Evolutionary conservation across 116 monocot species (phyloP).

Genomic region (Papilionanthe hybrid): DNA sequence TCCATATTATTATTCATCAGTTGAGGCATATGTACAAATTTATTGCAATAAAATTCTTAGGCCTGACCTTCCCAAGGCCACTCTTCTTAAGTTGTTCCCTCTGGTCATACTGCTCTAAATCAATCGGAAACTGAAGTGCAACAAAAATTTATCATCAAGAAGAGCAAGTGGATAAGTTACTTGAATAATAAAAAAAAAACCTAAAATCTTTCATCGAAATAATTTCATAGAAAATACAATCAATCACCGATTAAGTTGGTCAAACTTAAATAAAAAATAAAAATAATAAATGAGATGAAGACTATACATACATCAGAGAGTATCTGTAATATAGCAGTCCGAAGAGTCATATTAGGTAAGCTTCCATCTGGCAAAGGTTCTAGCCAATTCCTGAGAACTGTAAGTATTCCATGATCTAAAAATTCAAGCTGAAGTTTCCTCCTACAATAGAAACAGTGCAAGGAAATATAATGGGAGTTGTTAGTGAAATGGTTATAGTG

Average conservation of each 20-base stretch:
- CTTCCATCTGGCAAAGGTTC: slow-evolving; percentile 99
- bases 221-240: not conserved
- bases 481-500: not conserved
- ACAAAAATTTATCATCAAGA: not conserved
- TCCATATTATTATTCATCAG: not conserved
- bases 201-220: not conserved
- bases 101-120: slow-evolving; percentile 80
- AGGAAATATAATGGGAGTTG: not conserved
- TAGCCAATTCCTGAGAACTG: slow-evolving; percentile 90
- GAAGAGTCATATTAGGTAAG: slow-evolving; percentile 92
- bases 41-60: not conserved
- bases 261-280: too few species aligned
- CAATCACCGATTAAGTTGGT: not conserved
- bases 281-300: not conserved
- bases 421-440: slow-evolving; percentile 91
- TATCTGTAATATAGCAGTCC: slow-evolving; percentile 79
- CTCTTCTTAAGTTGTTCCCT: slow-evolving; percentile 95
- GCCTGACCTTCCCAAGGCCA: slow-evolving; percentile 92
- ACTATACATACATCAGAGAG: slow-evolving; percentile 63
- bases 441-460: slow-evolving; percentile 31
- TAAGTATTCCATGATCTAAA: slow-evolving; percentile 95
- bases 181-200: not conserved
- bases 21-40: not conserved
- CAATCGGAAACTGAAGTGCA: slow-evolving; percentile 61
- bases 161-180: not conserved